phyloP scores from a whole-genome alignment of 805 yeast species.

The Teunomyces lycoperdinae region DNA sequence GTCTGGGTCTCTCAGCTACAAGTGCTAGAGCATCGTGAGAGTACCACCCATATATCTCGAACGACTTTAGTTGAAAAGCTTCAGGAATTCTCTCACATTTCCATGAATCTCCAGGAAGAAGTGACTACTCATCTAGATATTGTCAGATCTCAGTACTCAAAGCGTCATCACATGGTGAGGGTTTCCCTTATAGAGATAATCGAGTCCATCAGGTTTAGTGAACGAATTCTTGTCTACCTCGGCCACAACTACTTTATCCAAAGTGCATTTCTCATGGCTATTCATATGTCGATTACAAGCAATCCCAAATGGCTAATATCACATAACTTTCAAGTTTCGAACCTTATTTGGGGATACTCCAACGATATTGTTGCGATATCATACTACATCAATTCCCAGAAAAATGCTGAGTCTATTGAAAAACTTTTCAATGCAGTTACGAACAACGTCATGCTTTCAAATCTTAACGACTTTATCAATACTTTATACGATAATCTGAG shows the following conservation, averaged over 20 bases:
- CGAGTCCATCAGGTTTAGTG: constrained; percentile 13
- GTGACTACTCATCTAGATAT: constrained; percentile 17
- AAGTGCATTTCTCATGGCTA: constrained; percentile 25
- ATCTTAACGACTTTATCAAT: constrained; percentile 15
- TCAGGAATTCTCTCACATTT: constrained; percentile 21
- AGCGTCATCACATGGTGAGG: constrained; percentile 10
- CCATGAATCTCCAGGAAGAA: constrained; percentile 10
- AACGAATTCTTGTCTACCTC: constrained; percentile 6
- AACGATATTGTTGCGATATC: constrained; percentile 20
- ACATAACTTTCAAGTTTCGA: constrained; percentile 12
- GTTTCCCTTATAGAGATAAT: constrained; percentile 14
- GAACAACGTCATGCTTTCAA: constrained; percentile 10
- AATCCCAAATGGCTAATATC: constrained; percentile 5
- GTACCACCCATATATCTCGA: constrained; percentile 17
- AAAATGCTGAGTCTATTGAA: constrained; percentile 11
- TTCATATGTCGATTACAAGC: constrained; percentile 16
- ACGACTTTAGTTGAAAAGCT: constrained; percentile 19
- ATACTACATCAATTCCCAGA: constrained; percentile 25
- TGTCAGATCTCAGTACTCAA: constrained; percentile 22
- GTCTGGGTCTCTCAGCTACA: constrained; percentile 15
- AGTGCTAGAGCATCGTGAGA: constrained; percentile 21
- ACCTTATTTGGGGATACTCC: constrained; percentile 22
- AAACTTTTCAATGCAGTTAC: constrained; percentile 9
- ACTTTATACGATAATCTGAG: constrained; percentile 13
- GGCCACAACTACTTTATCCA: constrained; percentile 25